phyloP scores from a whole-genome alignment of 257 asterid species.

The Coffea canephora region DNA sequence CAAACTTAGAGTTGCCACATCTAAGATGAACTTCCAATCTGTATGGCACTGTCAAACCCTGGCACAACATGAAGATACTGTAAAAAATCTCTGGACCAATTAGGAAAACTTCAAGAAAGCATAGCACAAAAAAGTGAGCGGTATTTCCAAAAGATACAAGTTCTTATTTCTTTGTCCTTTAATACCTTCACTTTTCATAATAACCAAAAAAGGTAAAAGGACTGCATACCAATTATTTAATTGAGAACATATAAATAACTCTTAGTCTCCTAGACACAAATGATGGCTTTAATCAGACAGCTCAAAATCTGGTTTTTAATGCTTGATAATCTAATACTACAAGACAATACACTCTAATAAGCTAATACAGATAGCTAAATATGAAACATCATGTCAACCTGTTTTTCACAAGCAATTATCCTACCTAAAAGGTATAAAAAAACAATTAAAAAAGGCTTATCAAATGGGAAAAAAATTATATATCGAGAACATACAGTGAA shows the following conservation, averaged over 20 bases:
- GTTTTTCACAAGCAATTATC: not conserved
- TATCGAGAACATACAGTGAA: not conserved
- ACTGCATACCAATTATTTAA: not conserved
- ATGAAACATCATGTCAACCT: not conserved
- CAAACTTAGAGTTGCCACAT: not conserved
- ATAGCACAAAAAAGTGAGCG: not conserved
- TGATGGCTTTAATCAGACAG: not conserved
- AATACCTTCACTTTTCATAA: not conserved
- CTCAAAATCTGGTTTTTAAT: not conserved
- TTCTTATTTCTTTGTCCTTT: not conserved
- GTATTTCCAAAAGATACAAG: not conserved
- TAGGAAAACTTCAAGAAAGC: not conserved
- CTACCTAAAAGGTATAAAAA: not conserved
- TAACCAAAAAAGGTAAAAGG: not conserved
- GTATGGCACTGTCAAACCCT: not conserved
- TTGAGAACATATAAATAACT: not conserved
- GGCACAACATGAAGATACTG: not conserved
- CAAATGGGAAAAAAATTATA: not conserved
- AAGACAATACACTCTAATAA: not conserved
- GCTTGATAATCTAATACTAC: not conserved
- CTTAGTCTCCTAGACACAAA: not conserved
- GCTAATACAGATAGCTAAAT: too few relatives aligned
- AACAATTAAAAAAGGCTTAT: not conserved
- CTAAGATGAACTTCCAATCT: slow-evolving; percentile 9
- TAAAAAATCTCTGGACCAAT: not conserved